These are phyloP conservation scores for Lactarius akahatsu DNA, from an alignment of 768 basidiomycete genomes.

Conservation along the genomic window DNA sequence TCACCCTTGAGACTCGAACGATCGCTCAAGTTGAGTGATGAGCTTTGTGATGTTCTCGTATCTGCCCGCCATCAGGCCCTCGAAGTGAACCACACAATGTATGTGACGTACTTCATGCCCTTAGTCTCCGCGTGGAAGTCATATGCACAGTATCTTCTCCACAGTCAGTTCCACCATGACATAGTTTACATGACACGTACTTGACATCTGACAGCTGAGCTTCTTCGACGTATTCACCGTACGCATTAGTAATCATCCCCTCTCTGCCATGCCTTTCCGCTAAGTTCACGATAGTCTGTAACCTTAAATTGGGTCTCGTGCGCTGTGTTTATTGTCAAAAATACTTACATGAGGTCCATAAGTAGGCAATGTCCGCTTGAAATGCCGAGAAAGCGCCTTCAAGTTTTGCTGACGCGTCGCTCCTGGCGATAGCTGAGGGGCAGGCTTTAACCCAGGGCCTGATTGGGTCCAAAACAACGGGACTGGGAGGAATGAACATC, in stretches of 20 bases:
- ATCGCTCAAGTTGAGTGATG: constrained; percentile 63
- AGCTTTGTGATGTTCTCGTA: constrained; percentile 90
- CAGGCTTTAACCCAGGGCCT: constrained; percentile 84
- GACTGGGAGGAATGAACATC: constrained; percentile 46
- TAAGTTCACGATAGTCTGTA: constrained; percentile 79
- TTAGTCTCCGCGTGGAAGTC: constrained; percentile 93
- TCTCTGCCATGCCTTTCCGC: constrained; percentile 93
- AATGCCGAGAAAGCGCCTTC: constrained; percentile 70
- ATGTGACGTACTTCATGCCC: constrained; percentile 79
- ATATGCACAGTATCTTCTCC: constrained; percentile 71
- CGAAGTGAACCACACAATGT: constrained; percentile 21
- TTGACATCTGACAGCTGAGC: constrained; percentile 53
- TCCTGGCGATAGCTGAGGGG: constrained; percentile 73
- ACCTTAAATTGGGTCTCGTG: constrained; percentile 11
- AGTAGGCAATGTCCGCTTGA: constrained; percentile 56
- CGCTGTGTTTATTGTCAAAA: background rate
- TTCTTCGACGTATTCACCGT: constrained; percentile 64
- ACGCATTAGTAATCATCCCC: constrained; percentile 72
- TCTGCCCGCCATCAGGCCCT: constrained; percentile 38
- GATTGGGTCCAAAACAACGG: constrained; percentile 93
- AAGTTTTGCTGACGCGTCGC: constrained; percentile 70
- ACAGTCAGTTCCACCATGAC: constrained; percentile 1
- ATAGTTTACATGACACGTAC: constrained; percentile 40
- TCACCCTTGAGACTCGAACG: constrained; percentile 80
- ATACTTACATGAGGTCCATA: constrained; percentile 81